These are phyloP conservation scores for Nakaseomyces uthaithaninus DNA, from an alignment of 1,139 yeast species.

Conservation along the genomic window DNA sequence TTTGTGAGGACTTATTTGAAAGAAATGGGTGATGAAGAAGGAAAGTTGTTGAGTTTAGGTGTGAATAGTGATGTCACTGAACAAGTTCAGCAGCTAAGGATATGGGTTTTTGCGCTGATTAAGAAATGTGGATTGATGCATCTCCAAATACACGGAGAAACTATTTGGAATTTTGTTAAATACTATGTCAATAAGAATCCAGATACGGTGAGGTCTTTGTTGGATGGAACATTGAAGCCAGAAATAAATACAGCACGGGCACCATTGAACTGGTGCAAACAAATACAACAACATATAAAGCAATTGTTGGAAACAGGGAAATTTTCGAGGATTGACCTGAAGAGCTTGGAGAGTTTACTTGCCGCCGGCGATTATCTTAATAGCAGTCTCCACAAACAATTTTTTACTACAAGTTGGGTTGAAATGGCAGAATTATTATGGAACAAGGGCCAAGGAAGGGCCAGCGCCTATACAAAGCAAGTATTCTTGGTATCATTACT, in stretches of 20 bases:
- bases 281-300: slow-evolving; percentile 35
- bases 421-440: slow-evolving; percentile 49
- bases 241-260: slow-evolving; percentile 27
- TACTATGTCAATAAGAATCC: slow-evolving; percentile 45
- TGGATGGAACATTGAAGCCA: slow-evolving; percentile 38
- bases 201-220: slow-evolving; percentile 42
- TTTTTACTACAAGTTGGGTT: slow-evolving; percentile 49
- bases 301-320: slow-evolving; percentile 39
- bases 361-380: slow-evolving; percentile 20
- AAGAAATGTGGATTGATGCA: slow-evolving; percentile 47
- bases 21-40: slow-evolving; percentile 54
- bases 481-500: slow-evolving; percentile 46
- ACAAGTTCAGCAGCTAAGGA: slow-evolving; percentile 43
- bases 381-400: slow-evolving; percentile 43
- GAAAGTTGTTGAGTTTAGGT: slow-evolving; percentile 57
- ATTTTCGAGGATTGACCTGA: slow-evolving; percentile 40
- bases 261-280: slow-evolving; percentile 24
- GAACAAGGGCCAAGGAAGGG: slow-evolving; percentile 47
- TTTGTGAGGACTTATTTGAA: slow-evolving; percentile 49
- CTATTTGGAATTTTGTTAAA: slow-evolving; percentile 54
- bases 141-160: slow-evolving; percentile 48
- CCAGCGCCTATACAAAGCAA: slow-evolving; percentile 40
- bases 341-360: slow-evolving; percentile 38
- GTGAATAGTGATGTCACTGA: slow-evolving; percentile 57
- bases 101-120: slow-evolving; percentile 46